phyloP scores from a whole-genome alignment of 345 rosid species.

The Fremontodendron californicum region DNA sequence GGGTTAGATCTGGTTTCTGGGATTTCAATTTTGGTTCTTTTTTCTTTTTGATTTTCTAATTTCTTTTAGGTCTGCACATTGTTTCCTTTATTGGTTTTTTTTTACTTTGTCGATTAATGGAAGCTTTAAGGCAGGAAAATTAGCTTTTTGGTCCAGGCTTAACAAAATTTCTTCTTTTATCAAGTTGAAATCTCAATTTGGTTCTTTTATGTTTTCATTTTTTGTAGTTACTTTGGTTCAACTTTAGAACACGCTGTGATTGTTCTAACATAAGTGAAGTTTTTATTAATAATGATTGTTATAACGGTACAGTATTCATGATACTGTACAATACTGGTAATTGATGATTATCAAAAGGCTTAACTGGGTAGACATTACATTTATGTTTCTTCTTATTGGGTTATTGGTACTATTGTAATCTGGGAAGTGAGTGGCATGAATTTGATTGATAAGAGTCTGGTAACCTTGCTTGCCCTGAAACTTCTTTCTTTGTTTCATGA shows the following conservation, averaged over 20 bases:
- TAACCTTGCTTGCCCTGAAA: not conserved
- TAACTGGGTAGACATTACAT: not conserved
- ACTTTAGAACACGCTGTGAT: not conserved
- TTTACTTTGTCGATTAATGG: not conserved
- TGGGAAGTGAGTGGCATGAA: not conserved
- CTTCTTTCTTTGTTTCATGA: not conserved
- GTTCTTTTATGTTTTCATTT: not conserved
- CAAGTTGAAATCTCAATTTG: not conserved
- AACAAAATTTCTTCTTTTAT: not conserved
- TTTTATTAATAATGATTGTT: not conserved
- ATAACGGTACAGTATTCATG: not conserved
- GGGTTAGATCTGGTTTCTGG: constrained; percentile 9
- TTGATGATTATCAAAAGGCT: not conserved
- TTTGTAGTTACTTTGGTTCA: not conserved
- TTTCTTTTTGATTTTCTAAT: not conserved
- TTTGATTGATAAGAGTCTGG: not conserved
- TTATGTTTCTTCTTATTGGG: not conserved
- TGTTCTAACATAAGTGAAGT: not conserved
- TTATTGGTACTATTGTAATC: not conserved
- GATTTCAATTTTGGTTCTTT: not conserved
- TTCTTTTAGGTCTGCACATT: not conserved
- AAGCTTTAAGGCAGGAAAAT: not conserved
- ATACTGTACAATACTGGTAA: not conserved
- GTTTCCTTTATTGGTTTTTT: not conserved
- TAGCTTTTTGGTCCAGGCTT: not conserved